phyloP scores from a whole-genome alignment of 805 yeast genomes.

The Pichia phayaonensis region DNA sequence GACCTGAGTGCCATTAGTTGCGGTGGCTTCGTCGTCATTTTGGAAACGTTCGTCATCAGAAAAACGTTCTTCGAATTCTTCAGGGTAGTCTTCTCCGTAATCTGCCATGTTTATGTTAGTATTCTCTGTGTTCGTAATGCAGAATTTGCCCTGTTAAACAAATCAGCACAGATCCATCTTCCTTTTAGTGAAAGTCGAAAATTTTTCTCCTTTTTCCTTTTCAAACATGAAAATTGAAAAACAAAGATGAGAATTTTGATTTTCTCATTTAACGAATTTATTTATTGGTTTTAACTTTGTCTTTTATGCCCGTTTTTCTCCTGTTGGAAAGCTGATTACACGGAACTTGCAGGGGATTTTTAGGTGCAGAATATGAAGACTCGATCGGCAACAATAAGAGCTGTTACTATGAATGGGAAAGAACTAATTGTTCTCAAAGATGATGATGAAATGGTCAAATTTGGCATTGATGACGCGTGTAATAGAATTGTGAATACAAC shows the following conservation, averaged over 20 bases:
- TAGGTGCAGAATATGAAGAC: neutral
- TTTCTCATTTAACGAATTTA: neutral
- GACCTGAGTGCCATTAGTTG: slow-evolving; percentile 30
- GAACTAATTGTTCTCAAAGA: neutral
- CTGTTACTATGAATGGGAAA: neutral
- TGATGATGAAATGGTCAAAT: neutral
- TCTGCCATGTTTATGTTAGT: slow-evolving; percentile 37
- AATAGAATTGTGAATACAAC: neutral
- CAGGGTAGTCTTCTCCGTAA: slow-evolving; percentile 48
- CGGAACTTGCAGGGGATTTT: neutral
- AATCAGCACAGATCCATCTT: neutral
- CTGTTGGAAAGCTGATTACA: neutral
- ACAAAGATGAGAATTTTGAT: neutral
- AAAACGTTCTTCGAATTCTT: slow-evolving; percentile 18
- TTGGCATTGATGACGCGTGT: neutral
- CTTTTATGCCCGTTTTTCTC: too few species aligned
- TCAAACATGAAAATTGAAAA: neutral
- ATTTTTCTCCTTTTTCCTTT: neutral
- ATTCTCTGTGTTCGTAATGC: neutral
- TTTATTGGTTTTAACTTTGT: neutral
- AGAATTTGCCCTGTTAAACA: neutral
- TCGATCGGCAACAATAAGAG: neutral
- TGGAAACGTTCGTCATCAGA: slow-evolving; percentile 37
- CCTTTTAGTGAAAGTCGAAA: neutral
- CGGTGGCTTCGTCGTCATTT: slow-evolving; percentile 19